These are phyloP conservation scores for Leishmania aethiopica DNA, from an alignment of 208 protist species.

Conservation along the genomic window DNA sequence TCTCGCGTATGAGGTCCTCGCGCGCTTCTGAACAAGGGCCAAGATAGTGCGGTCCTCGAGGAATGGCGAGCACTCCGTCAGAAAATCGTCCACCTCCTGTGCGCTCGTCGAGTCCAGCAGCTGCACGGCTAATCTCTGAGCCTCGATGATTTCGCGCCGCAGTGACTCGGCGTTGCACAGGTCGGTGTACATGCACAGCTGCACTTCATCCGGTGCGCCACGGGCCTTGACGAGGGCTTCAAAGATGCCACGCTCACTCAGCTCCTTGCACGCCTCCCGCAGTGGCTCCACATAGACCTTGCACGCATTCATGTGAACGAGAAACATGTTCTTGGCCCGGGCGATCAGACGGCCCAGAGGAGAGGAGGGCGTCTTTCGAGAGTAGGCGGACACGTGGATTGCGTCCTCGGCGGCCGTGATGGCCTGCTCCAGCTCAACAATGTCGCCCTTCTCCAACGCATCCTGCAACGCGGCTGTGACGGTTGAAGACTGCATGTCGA, in stretches of 20 bases:
- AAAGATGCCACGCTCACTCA: constrained; percentile 54
- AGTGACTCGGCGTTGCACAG: constrained; percentile 64
- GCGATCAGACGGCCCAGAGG: constrained; percentile 22
- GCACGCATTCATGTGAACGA: constrained; percentile 55
- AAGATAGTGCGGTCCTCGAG: constrained; percentile 60
- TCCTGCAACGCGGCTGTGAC: constrained; percentile 37
- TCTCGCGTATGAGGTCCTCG: constrained; percentile 42
- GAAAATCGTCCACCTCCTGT: constrained; percentile 54
- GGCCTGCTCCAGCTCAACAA: constrained; percentile 65
- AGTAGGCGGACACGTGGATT: constrained; percentile 17
- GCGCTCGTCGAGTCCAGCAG: constrained; percentile 48
- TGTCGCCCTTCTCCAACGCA: constrained; percentile 66
- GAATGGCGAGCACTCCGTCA: constrained; percentile 46
- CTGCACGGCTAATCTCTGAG: constrained; percentile 36
- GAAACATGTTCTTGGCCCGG: constrained; percentile 44
- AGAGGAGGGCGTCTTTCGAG: constrained; percentile 26
- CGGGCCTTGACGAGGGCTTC: constrained; percentile 50
- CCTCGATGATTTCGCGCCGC: constrained; percentile 41
- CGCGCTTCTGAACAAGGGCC: constrained; percentile 58
- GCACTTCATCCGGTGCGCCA: constrained; percentile 42
- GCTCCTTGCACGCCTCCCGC: constrained; percentile 53
- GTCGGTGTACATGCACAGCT: constrained; percentile 75
- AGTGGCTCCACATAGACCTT: constrained; percentile 58
- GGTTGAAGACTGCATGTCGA: constrained; percentile 1
- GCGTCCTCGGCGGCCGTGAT: constrained; percentile 44